Percentiles rank a stretch among this genome's conserved stretches.
Conservation (phyloP, 768 basidiomycete genomes). For the Amanita pallidorosea region DNA sequence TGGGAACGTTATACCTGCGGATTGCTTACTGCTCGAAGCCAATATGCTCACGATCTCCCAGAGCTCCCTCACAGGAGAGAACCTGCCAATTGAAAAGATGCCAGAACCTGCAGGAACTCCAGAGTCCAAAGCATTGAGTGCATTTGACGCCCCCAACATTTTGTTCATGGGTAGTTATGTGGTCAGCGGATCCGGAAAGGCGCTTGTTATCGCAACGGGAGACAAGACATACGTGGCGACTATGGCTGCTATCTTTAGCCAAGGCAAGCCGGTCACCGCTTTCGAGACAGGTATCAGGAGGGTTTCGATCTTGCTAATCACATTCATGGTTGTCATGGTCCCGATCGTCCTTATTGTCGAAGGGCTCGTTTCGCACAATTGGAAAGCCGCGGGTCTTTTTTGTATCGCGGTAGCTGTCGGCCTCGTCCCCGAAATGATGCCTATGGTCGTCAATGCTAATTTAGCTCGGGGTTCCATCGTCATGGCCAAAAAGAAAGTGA, state of each 20-base stretch:
- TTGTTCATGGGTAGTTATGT: constrained; percentile 24
- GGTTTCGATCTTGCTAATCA: constrained; percentile 13
- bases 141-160: constrained; percentile 20
- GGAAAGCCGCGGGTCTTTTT: constrained; percentile 15
- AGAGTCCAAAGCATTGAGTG: constrained; percentile 13
- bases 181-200: constrained; percentile 19
- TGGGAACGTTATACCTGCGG: constrained; percentile 24
- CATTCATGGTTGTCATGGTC: constrained; percentile 2
- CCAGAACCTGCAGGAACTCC: constrained; percentile 9
- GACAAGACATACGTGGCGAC: constrained; percentile 23
- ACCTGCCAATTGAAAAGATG: constrained; percentile 21
- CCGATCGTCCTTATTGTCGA: neutral
- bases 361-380: neutral
- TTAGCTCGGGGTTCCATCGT: constrained; percentile 46
- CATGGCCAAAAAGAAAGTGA: constrained; percentile 47
- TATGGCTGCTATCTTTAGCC: constrained; percentile 21
- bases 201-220: constrained; percentile 19
- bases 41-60: constrained; percentile 22
- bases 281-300: constrained; percentile 20
- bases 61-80: constrained; percentile 24
- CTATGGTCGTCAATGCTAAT: constrained; percentile 44
- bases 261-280: constrained; percentile 19
- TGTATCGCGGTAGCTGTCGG: constrained; percentile 25
- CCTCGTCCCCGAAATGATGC: constrained; percentile 30
- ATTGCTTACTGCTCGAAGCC: constrained; percentile 21